phyloP scores from a whole-genome alignment of 805 yeast genomes.

The Saccharomyces paradoxus region DNA sequence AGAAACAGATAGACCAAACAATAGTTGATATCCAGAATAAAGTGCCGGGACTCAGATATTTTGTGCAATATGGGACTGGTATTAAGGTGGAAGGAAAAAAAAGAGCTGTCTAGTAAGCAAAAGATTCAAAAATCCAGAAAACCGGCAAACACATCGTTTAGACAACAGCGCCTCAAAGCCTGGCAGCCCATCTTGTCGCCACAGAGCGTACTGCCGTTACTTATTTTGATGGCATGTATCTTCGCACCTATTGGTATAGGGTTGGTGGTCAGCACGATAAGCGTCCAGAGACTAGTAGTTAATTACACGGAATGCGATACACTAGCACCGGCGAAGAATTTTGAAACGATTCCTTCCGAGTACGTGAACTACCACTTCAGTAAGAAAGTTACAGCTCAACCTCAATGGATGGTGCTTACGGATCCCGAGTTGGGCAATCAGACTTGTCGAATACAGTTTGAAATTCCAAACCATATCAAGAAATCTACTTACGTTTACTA shows the following conservation, averaged over 20 bases:
- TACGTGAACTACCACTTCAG: constrained; percentile 57
- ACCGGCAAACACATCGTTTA: constrained; percentile 67
- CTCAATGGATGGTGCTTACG: constrained; percentile 55
- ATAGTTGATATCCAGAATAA: background rate
- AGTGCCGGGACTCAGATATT: background rate
- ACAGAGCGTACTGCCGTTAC: constrained; percentile 78
- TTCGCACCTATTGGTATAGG: constrained; percentile 90
- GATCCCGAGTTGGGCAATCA: constrained; percentile 27
- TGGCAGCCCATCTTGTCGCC: constrained; percentile 89
- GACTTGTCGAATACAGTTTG: constrained; percentile 61
- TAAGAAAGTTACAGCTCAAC: constrained; percentile 28
- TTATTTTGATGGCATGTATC: constrained; percentile 62
- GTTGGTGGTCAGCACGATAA: constrained; percentile 59
- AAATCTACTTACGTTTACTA: constrained; percentile 74
- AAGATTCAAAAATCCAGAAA: constrained; percentile 36
- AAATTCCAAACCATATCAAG: constrained; percentile 58
- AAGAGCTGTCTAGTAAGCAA: constrained; percentile 6
- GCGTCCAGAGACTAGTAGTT: constrained; percentile 63
- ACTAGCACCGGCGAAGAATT: constrained; percentile 38
- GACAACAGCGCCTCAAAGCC: constrained; percentile 58
- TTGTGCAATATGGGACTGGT: background rate
- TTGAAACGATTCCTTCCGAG: constrained; percentile 48
- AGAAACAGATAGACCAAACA: background rate
- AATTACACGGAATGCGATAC: constrained; percentile 65
- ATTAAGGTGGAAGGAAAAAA: background rate